A percentile compares a stretch with the other conserved stretches of the same genome.
These are phyloP conservation scores for Chiua sp. DNA, from an alignment of 1,284 basidiomycete genomes.

Conservation along the genomic window DNA sequence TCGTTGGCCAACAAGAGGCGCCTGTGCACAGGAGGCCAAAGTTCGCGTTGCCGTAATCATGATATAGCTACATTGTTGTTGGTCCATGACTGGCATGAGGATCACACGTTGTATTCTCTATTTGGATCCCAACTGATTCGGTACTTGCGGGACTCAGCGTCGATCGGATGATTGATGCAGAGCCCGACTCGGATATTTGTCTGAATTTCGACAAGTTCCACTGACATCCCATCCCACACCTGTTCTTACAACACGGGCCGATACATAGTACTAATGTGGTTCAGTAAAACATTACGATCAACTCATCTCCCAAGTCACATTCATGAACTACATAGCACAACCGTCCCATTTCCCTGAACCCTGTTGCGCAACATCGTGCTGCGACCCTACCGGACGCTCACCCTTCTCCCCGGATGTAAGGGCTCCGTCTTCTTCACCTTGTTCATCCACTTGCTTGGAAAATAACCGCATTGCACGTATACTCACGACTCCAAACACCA, in stretches of 20 bases:
- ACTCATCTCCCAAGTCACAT: neutral
- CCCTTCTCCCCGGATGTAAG: neutral
- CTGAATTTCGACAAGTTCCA: too few species aligned
- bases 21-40: neutral
- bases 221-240: too few species aligned
- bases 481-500: conserved; percentile 4
- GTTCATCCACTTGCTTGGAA: neutral
- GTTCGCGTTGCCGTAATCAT: neutral
- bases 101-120: neutral
- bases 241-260: too few species aligned
- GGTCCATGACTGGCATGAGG: conserved; percentile 3
- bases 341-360: neutral
- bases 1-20: neutral
- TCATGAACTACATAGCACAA: neutral
- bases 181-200: too few species aligned
- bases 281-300: neutral
- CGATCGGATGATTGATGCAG: neutral
- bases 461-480: conserved; percentile 8
- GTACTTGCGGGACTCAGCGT: too few species aligned
- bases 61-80: conserved; percentile 5
- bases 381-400: neutral
- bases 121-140: too few species aligned
- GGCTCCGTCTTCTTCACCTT: neutral
- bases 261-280: too few species aligned
- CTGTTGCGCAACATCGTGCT: neutral